These are phyloP conservation scores for apple (Malus domestica) DNA, from an alignment of 306 rosid species.

Conservation along the genomic window ASM211411v1 NC_041798.1:40875001-40875500, in stretches of 20 bases:
- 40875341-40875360: not conserved
- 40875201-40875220: not conserved
- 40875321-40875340: not conserved
- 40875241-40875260: not conserved
- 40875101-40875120: not conserved
- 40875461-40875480: not conserved
- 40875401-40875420: not conserved
- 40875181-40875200: not conserved
- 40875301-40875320: not conserved
- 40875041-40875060: too few relatives aligned
- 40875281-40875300: not conserved
- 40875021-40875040: not conserved
- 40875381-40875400: not conserved
- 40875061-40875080: too few relatives aligned
- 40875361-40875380: not conserved
- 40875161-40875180: not conserved
- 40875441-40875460: not conserved
- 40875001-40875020: not conserved
- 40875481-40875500: not conserved
- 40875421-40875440: not conserved
- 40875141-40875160: not conserved
- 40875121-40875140: not conserved
- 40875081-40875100: too few relatives aligned
- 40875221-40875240: not conserved
- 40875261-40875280: not conserved